Evolutionary conservation across 2,329 filamentous ascomycete species (phyloP), one percentile per base, ranked within the genome.

Genomic region (Penicillium sp.): DNA sequence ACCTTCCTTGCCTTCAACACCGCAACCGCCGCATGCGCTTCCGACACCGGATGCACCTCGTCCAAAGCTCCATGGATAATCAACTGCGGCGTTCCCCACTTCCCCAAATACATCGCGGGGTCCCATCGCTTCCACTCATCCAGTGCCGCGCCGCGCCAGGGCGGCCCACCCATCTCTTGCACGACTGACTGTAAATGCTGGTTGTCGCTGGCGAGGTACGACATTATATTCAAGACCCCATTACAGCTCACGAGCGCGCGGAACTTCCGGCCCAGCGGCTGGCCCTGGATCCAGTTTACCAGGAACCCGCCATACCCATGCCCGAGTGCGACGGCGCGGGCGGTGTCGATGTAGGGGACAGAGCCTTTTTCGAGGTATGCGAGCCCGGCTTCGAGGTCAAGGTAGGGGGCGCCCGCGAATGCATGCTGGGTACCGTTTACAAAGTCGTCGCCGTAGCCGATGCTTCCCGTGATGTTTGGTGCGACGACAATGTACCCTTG

Each of bases 251-350:
- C 41, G 7, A 56, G 53, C 17, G 53, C 53, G 15, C 19, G 41
- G 21, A 56, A 56, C 6, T 31, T 56, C 15, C 53, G 53, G n/a
- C 53, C 41, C 23, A 56, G n/a, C 11, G 45, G 38, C 17, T 56
- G 53, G 23, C 53, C 38, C 19, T 56, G 53, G 15, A 48, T 56
- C 53, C 53, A 56, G 41, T 56, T 56, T 7, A 56, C 26, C 53
- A 56, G 45, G 53, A 46, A 56, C 46, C 53, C 53, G 17, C 53
- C 44, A 19, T 56, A 48, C 1, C 53, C 35, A 23, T n/a, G 38
- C 17, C 53, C 53, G 13, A 56, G n/a, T 13, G 53, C 53, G 15
- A 56, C 17, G 21, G 53, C 3, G 41, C 53, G 53, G 53, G 31
- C 13, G 31, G 31, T 56, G 15, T 56, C 53, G 30, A 56, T 56